Conservation (phyloP, 2,329 filamentous ascomycete genomes). For the Hymenoscyphus albidus region DNA sequence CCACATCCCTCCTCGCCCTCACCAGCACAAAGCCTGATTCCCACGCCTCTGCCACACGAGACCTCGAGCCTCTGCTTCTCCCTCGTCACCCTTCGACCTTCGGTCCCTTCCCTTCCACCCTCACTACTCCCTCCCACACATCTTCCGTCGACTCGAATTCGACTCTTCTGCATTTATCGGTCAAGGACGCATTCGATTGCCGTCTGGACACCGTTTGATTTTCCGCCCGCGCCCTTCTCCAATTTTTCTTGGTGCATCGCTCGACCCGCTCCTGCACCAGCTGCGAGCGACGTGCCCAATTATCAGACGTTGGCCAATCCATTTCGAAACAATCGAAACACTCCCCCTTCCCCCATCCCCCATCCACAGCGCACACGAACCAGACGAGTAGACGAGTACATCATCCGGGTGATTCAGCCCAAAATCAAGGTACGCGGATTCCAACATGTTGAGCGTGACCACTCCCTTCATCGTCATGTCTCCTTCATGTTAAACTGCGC, state of each 20-base stretch:
- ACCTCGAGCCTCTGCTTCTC: neutral
- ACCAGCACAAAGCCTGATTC: neutral
- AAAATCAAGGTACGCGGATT: slow-evolving; percentile 20
- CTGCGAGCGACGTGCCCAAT: slow-evolving; percentile 1
- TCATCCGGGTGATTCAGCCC: neutral
- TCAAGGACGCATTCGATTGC: slow-evolving; percentile 33
- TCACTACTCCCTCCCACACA: neutral
- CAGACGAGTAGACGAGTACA: neutral
- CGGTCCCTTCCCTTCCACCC: neutral
- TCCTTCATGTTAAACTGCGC: slow-evolving; percentile 3
- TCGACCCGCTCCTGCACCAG: slow-evolving; percentile 3
- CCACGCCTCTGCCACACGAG: neutral
- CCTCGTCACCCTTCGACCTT: neutral
- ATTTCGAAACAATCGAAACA: slow-evolving; percentile 22
- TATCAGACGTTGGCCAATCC: slow-evolving; percentile 20
- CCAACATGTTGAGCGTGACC: slow-evolving; percentile 1
- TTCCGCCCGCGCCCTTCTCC: slow-evolving; percentile 1
- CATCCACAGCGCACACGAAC: neutral
- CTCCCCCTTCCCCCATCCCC: neutral
- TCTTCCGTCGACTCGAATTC: slow-evolving; percentile 9
- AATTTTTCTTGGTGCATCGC: slow-evolving; percentile 5
- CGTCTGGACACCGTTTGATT: slow-evolving; percentile 14
- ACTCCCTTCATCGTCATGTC: neutral
- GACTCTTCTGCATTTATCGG: slow-evolving; percentile 15
- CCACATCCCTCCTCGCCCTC: neutral